phyloP scores from a whole-genome alignment of 2,329 filamentous ascomycete species.

The Diaporthe destruens region DNA sequence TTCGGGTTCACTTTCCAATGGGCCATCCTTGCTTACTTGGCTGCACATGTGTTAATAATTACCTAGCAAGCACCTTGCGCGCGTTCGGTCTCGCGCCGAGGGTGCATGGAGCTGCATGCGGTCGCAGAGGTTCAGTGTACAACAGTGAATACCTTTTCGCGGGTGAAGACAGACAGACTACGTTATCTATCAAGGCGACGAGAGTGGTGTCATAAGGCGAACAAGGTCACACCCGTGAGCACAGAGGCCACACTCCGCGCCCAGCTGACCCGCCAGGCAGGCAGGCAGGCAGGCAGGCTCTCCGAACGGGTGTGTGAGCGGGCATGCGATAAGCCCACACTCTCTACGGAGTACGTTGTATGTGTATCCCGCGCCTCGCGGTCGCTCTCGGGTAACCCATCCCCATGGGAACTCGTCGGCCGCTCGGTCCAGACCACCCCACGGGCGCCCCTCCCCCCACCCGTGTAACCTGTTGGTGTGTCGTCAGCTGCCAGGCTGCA shows the following conservation, averaged over 20 bases:
- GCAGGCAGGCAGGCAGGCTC: background rate
- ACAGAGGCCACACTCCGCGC: background rate
- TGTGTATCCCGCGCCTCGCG: background rate
- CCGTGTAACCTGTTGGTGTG: conserved; percentile 20
- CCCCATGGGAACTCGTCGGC: background rate
- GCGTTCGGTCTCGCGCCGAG: conserved; percentile 19
- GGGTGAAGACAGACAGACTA: background rate
- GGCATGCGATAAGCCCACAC: background rate
- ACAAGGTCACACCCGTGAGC: conserved; percentile 20
- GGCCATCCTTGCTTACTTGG: background rate
- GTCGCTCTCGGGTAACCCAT: background rate
- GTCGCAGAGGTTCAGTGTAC: background rate
- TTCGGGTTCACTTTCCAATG: background rate
- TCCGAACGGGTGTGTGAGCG: background rate
- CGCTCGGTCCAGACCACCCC: background rate
- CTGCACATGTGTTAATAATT: too few relatives aligned
- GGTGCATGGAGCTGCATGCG: background rate
- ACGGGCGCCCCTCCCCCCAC: conserved; percentile 8
- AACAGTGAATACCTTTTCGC: background rate
- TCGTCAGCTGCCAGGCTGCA: conserved; percentile 23
- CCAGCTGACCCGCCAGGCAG: conserved; percentile 11
- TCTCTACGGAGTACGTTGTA: too few relatives aligned
- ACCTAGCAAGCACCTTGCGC: background rate
- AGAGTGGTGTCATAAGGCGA: background rate
- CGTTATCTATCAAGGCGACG: background rate